Evolutionary conservation across 208 protist genomes (phyloP), one percentile per base, ranked within the genome.

Genomic region (Leishmania guyanensis): DNA sequence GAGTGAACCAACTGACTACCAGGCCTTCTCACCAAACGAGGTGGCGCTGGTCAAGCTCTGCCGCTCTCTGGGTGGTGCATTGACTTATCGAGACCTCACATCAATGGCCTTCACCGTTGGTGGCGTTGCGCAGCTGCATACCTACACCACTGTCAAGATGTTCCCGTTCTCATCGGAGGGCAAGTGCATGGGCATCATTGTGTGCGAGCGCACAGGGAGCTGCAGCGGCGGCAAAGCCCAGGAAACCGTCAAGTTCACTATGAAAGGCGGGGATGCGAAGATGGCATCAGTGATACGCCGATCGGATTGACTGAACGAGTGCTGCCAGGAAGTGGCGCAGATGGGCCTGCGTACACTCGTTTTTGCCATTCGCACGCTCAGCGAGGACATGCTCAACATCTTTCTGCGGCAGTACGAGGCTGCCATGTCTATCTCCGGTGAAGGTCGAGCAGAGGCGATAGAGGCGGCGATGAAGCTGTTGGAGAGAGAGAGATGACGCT

Each of bases 151-250:
- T 48, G 78, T 99, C 33, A 93, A 99, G 75, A 87, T 97, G 60
- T 99, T 99, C 78, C 99, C 99, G 36, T 99, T 99, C 86, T 99
- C 97, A 33, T 99, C 98, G 22, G 98, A 99, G 81, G 88, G 92
- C 9, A 99, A 99, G 89, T 91, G 99, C 51, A 99, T 99, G 99
- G 98, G 98, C 43, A 99, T 99, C 78, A 92, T 99, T 10, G 81
- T 99, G 5, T 84, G 93, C 66, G 89, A 97, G 53, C 53, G 78
- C 53, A 73, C 39, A 39, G 53, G 12, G 75, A 72, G 22, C 66
- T 29, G 70, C 51, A 66, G 33, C n/a, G 22, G 36, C 33, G 14
- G 50, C 48, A 9, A 53, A 56, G 56, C 56, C 20, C 66, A 82
- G 78, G 78, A 80, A 68, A 73, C 62, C 50, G 56, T 83, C 39